These are phyloP conservation scores for Hypocreales sp. DNA, from an alignment of 2,329 filamentous ascomycete genomes.

Conservation along the genomic window DNA sequence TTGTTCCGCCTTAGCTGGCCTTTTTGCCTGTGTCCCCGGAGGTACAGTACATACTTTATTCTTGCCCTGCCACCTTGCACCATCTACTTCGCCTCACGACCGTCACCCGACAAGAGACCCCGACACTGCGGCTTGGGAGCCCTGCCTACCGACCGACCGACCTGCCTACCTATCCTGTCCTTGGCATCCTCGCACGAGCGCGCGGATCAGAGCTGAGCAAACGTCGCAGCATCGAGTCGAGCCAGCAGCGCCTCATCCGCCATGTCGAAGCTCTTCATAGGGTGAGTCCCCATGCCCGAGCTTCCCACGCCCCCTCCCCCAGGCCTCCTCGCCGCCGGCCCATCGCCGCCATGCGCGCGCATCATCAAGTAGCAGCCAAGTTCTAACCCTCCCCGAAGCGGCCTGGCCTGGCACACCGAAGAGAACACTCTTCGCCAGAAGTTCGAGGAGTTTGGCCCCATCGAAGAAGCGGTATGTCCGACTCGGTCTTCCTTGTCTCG, in stretches of 20 bases:
- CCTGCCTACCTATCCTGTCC: too few species aligned
- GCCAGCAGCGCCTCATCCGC: slow-evolving; percentile 11
- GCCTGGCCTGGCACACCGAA: slow-evolving; percentile 97
- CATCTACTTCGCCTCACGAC: neutral
- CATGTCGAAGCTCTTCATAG: slow-evolving; percentile 94
- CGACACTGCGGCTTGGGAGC: too few species aligned
- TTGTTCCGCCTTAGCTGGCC: too few species aligned
- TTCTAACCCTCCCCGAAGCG: slow-evolving; percentile 37
- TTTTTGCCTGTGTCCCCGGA: too few species aligned
- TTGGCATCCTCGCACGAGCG: too few species aligned
- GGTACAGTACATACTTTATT: too few species aligned
- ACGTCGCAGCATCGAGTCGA: too few species aligned
- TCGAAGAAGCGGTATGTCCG: slow-evolving; percentile 84
- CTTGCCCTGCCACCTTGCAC: neutral
- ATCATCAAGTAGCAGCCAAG: too few species aligned
- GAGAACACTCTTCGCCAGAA: slow-evolving; percentile 74
- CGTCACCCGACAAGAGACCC: too few species aligned
- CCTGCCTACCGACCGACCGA: too few species aligned
- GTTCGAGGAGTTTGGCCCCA: slow-evolving; percentile 79
- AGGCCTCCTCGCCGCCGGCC: slow-evolving; percentile 2
- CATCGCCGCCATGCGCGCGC: neutral
- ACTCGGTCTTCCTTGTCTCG: slow-evolving; percentile 2
- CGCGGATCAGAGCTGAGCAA: too few species aligned
- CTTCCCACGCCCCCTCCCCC: neutral
- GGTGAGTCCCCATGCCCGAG: slow-evolving; percentile 39